Evolutionary conservation across 345 rosid genomes (phyloP), one percentile per base, ranked within the genome.

Genomic region (Hibiscus syriacus): DNA sequence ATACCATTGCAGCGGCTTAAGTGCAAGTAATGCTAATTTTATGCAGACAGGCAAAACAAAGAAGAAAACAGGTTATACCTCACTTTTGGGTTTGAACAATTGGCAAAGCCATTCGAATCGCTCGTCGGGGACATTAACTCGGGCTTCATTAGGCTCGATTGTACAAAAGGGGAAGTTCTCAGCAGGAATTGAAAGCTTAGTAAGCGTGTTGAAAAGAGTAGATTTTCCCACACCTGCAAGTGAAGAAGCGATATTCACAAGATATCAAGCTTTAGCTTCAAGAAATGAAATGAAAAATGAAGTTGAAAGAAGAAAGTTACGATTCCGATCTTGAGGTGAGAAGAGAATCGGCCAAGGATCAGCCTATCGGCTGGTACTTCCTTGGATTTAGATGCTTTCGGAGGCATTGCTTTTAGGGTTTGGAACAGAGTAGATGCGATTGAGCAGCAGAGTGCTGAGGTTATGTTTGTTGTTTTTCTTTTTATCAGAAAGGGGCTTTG

Each of bases 101-200:
- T 87, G 81, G 76, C 97, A 89, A 48, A 94, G 97, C 99, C 99
- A 94, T 19, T 91, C 90, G 27, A 94, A 94, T 66, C 97, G 79
- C 75, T 91, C 97, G 64, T 94, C 99, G 0, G 99, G 99, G 67
- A 94, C 75, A 70, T 87, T 78, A 43, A 94, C 92, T 6, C 99
- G 85, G 12, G 99, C 99, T 77, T 94, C 96, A 45, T 94, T 94
- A n/a, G 99, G 99, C 74, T 94, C 97, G 43, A 91, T 94, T 59
- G 97, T 94, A 73, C 99, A 94, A 71, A 94, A 94, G 0, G 99
- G 99, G 73, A 94, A 94, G 73, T 91, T 94, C 86, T 94, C 99
- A 7, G 99, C 99, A 3, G 99, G 99, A 56, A 94, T 94, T 0
- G 95, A 75, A 55, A 94, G 74, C 87, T 94, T 94, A 0, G 99